Percentiles rank a stretch among this genome's conserved stretches.
Evolutionary conservation across 83 land plant genomes (phyloP).

Genomic region (Thuja plicata): DNA sequence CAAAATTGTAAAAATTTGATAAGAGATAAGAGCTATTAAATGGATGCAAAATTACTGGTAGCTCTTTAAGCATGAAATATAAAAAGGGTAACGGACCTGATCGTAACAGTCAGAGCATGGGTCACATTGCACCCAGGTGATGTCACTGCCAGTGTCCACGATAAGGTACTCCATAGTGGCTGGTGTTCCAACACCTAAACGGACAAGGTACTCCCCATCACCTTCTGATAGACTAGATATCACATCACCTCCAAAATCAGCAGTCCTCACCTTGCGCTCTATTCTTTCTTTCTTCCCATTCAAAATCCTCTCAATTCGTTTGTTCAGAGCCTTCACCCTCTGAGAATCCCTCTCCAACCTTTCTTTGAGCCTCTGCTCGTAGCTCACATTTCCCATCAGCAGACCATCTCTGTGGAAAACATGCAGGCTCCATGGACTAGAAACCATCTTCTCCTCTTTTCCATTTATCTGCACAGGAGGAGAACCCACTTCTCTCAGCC

Average conservation of each 20-base stretch:
- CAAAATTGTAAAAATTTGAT: too few species aligned
- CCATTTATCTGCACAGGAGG: too few species aligned
- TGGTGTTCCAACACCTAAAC: slow-evolving; percentile 72
- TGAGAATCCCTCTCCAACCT: too few species aligned
- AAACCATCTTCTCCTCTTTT: neutral
- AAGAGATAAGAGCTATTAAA: too few species aligned
- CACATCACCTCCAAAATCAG: neutral
- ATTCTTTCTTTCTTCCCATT: neutral
- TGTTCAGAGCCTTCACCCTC: slow-evolving; percentile 15
- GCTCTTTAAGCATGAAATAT: too few species aligned
- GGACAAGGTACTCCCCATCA: slow-evolving; percentile 73
- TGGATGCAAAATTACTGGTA: too few species aligned
- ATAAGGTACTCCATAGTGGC: slow-evolving; percentile 57
- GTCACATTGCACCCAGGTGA: slow-evolving; percentile 78
- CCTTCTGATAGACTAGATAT: slow-evolving; percentile 55
- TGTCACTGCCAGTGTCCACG: slow-evolving; percentile 82
- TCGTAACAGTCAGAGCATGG: slow-evolving; percentile 75
- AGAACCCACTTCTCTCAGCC: too few species aligned
- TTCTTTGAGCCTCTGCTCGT: too few species aligned
- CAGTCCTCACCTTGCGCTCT: neutral
- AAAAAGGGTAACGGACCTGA: neutral
- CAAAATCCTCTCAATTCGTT: neutral
- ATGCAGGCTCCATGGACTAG: neutral
- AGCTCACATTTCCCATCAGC: too few species aligned
- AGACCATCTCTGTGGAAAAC: too few species aligned